phyloP scores from a whole-genome alignment of 768 basidiomycete genomes.

The Suillus luteus region DNA sequence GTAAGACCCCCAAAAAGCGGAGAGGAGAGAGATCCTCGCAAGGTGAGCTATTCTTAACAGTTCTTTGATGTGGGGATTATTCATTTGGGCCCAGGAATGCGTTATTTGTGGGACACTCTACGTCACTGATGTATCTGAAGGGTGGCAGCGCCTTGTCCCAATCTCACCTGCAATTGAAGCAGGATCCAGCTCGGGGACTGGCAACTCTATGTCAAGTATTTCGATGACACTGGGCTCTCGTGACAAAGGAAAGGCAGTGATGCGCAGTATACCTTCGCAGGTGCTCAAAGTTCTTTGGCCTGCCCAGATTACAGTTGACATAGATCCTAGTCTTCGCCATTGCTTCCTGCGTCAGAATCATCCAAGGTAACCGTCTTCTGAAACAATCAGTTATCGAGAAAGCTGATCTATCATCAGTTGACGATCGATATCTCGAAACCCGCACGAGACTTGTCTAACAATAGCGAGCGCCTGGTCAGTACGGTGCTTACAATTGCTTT shows the following conservation, averaged over 20 bases:
- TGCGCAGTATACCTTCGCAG: slow-evolving; percentile 26
- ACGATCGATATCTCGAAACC: slow-evolving; percentile 22
- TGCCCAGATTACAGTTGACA: background rate
- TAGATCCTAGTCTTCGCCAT: slow-evolving; percentile 23
- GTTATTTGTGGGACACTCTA: slow-evolving; percentile 73
- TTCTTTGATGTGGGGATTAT: slow-evolving; percentile 7
- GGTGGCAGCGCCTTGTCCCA: slow-evolving; percentile 47
- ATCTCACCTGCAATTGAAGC: slow-evolving; percentile 15
- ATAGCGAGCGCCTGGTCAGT: slow-evolving; percentile 20
- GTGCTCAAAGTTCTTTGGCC: background rate
- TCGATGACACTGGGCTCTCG: slow-evolving; percentile 6
- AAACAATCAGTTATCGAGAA: slow-evolving; percentile 12
- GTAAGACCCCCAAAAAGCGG: slow-evolving; percentile 72
- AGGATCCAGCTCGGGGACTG: background rate
- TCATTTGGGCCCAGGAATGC: slow-evolving; percentile 59
- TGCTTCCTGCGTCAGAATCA: slow-evolving; percentile 30
- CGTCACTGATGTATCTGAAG: slow-evolving; percentile 54
- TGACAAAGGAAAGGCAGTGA: slow-evolving; percentile 18
- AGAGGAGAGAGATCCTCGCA: slow-evolving; percentile 61
- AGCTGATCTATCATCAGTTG: slow-evolving; percentile 20
- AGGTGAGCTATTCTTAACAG: slow-evolving; percentile 43
- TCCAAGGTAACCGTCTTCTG: slow-evolving; percentile 26
- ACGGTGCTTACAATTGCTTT: background rate
- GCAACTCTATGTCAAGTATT: background rate
- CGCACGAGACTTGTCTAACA: slow-evolving; percentile 19